These are phyloP conservation scores for Rauvolfia tetraphylla DNA, from an alignment of 257 asterid species.

Conservation along the genomic window DNA sequence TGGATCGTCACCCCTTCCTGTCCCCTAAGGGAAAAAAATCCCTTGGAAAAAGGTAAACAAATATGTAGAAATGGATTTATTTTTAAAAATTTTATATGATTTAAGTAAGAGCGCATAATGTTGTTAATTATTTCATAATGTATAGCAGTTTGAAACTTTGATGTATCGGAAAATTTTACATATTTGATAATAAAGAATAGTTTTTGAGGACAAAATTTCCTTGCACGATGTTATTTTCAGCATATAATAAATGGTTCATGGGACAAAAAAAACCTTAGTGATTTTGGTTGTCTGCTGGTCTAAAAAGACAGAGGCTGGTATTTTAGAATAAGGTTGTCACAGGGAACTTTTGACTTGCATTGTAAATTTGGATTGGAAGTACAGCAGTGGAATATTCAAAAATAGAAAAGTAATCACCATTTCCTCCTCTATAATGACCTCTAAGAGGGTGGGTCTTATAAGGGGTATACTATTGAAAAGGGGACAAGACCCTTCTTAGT, in stretches of 20 bases:
- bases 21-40: no score
- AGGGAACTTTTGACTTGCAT: constrained; percentile 33
- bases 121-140: no score
- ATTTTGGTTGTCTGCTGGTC: constrained; percentile 2
- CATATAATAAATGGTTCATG: neutral
- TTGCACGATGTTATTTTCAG: no score
- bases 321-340: constrained; percentile 15
- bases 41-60: no score
- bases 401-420: constrained; percentile 43
- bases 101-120: no score
- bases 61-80: no score
- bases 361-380: constrained; percentile 43
- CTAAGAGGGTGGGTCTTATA: constrained; percentile 32
- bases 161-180: no score
- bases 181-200: no score
- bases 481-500: constrained; percentile 29
- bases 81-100: no score
- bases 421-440: constrained; percentile 35
- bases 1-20: constrained; percentile 18
- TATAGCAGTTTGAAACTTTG: no score
- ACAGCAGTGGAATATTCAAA: constrained; percentile 63
- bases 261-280: neutral
- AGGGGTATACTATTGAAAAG: constrained; percentile 28
- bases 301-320: neutral
- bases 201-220: no score